phyloP scores from a whole-genome alignment of 148 eudicot species.

The Spergularia marina region DNA sequence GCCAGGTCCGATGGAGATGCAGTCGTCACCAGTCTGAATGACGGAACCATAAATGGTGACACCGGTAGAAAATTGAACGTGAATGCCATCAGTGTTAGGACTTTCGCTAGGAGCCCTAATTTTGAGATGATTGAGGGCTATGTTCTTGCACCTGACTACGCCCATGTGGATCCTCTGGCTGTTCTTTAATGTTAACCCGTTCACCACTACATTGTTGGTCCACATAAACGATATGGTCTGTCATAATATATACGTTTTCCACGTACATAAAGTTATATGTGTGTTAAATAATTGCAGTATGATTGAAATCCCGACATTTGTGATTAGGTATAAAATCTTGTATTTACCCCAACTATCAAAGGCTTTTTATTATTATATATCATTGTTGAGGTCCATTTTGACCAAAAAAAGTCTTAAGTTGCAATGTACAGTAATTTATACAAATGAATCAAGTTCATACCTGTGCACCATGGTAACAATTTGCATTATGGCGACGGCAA shows the following conservation, averaged over 20 bases:
- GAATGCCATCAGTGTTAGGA: conserved; percentile 71
- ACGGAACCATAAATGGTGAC: conserved; percentile 28
- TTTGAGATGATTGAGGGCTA: conserved; percentile 30
- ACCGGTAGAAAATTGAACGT: conserved; percentile 37
- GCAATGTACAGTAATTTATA: background rate
- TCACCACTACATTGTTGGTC: conserved; percentile 35
- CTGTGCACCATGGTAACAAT: conserved; percentile 32
- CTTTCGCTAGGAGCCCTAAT: conserved; percentile 52
- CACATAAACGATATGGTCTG: conserved; percentile 52
- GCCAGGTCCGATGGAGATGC: conserved; percentile 58
- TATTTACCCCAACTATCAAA: no score
- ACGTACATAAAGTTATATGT: no score
- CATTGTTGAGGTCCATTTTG: no score
- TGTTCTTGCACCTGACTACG: conserved; percentile 32
- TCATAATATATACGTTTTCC: background rate
- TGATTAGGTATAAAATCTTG: background rate
- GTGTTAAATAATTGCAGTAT: background rate
- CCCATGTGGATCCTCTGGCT: conserved; percentile 51
- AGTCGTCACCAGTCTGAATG: conserved; percentile 60
- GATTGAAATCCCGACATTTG: background rate
- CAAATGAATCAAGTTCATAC: background rate
- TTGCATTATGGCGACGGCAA: conserved; percentile 16
- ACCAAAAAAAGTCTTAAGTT: no score
- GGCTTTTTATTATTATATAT: no score
- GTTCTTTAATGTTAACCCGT: conserved; percentile 40